phyloP scores from a whole-genome alignment of 257 asterid genomes.

The Solanum bulbocastanum region DNA sequence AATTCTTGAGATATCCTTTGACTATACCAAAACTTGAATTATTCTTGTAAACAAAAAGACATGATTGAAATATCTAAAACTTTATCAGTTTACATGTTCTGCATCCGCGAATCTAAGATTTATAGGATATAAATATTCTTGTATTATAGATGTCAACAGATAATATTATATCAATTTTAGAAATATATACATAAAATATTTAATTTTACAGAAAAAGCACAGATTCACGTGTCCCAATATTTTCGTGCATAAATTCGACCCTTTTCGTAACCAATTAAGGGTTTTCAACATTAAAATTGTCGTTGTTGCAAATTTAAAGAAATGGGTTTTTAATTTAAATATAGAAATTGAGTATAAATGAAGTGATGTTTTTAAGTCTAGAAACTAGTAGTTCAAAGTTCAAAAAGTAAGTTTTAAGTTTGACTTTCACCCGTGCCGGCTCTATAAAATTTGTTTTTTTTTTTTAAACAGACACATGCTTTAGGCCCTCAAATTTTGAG shows the following conservation, averaged over 20 bases:
- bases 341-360: not conserved
- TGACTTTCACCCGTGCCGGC: too few relatives aligned
- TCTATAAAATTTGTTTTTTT: too few relatives aligned
- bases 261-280: not conserved
- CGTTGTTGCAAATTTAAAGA: not conserved
- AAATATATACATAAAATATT: too few relatives aligned
- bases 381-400: not conserved
- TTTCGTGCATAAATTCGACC: not conserved
- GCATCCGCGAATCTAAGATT: too few relatives aligned
- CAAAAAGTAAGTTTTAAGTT: not conserved
- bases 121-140: not conserved
- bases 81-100: too few relatives aligned
- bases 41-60: not conserved
- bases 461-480: too few relatives aligned
- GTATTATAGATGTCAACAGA: not conserved
- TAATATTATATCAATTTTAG: too few relatives aligned
- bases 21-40: not conserved
- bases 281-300: not conserved
- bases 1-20: not conserved
- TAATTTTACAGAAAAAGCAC: too few relatives aligned
- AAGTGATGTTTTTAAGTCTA: not conserved
- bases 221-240: accelerated
- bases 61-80: too few relatives aligned
- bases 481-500: too few relatives aligned
- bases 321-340: not conserved